Conservation (phyloP, 768 basidiomycete species). For the Guyanaporus albipodus region DNA sequence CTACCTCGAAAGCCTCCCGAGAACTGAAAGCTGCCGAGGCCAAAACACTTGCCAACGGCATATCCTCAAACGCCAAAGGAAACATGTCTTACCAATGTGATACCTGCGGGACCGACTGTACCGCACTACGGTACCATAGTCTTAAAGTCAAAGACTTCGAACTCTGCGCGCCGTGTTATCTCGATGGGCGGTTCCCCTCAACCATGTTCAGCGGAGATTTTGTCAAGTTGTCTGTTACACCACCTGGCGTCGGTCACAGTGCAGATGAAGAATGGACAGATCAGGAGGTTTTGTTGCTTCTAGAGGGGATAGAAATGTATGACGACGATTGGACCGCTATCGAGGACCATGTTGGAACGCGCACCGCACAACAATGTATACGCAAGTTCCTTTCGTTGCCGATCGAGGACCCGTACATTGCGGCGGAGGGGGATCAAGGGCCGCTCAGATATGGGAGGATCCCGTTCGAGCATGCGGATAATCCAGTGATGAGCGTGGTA, state of each 20-base stretch:
- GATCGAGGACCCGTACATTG: constrained; percentile 92
- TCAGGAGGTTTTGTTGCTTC: constrained; percentile 79
- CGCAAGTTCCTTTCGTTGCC: constrained; percentile 93
- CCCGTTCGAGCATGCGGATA: constrained; percentile 93
- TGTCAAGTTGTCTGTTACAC: constrained; percentile 64
- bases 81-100: constrained; percentile 72
- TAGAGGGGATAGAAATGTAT: constrained; percentile 98
- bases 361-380: constrained; percentile 92
- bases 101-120: constrained; percentile 94
- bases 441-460: constrained; percentile 70
- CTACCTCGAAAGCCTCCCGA: constrained; percentile 78
- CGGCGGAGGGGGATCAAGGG: constrained; percentile 72
- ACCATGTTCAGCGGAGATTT: constrained; percentile 98
- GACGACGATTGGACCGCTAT: constrained; percentile 95
- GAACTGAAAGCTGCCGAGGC: constrained; percentile 69
- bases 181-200: constrained; percentile 94
- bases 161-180: constrained; percentile 89
- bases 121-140: constrained; percentile 83
- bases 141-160: constrained; percentile 90
- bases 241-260: constrained; percentile 33
- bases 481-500: constrained; percentile 98
- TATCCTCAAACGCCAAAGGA: constrained; percentile 44
- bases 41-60: constrained; percentile 51
- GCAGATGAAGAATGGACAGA: constrained; percentile 80
- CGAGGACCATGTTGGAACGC: constrained; percentile 89